phyloP scores from a whole-genome alignment of 257 asterid genomes.

The Solanum chmielewskii region DNA sequence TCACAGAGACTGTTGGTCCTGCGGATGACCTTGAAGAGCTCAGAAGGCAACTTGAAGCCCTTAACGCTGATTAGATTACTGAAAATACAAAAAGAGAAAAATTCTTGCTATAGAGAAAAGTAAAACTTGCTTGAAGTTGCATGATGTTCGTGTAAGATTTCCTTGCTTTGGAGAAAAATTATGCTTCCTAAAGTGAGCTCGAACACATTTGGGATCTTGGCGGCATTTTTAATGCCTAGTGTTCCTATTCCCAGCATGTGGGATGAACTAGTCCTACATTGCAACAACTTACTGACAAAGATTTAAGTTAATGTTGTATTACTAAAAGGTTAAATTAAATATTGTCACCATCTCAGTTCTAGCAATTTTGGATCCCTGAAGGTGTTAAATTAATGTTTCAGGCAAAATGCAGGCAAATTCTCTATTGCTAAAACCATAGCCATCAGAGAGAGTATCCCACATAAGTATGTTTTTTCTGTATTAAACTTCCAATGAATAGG shows the following conservation, averaged over 20 bases:
- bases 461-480: background rate
- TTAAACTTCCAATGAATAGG: background rate
- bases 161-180: background rate
- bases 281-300: background rate
- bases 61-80: conserved; percentile 28
- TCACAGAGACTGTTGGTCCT: conserved; percentile 11
- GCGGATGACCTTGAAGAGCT: conserved; percentile 77
- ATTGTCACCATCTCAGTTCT: background rate
- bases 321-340: background rate
- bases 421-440: background rate
- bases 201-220: background rate
- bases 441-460: background rate
- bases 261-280: background rate
- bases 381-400: background rate
- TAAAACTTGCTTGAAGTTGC: background rate
- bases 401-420: background rate
- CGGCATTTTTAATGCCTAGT: background rate
- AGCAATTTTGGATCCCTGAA: background rate
- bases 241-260: background rate
- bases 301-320: background rate
- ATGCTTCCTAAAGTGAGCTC: background rate
- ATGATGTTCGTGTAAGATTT: background rate
- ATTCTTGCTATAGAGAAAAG: background rate
- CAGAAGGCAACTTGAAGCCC: conserved; percentile 78
- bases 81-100: background rate